phyloP scores from a whole-genome alignment of 2,329 filamentous ascomycete genomes.

The Aciculosporium take region DNA sequence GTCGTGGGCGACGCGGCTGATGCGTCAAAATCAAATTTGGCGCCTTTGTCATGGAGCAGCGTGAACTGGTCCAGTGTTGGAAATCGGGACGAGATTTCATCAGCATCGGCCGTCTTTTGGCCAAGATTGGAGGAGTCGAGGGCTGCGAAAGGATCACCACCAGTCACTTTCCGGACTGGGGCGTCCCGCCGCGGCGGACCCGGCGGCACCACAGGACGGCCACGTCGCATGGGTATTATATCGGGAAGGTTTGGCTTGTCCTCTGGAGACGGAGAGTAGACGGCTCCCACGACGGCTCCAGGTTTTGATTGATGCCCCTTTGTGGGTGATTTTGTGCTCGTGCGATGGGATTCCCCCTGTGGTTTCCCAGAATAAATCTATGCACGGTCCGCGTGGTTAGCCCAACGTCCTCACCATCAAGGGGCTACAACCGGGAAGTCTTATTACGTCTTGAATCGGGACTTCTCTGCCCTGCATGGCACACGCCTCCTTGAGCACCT shows the following conservation, averaged over 20 bases:
- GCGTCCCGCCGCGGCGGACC: slow-evolving; percentile 36
- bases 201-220: slow-evolving; percentile 40
- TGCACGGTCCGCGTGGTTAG: slow-evolving; percentile 4
- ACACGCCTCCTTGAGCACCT: slow-evolving; percentile 77
- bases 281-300: slow-evolving; percentile 57
- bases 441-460: slow-evolving; percentile 74
- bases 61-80: slow-evolving; percentile 90
- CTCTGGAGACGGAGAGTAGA: slow-evolving; percentile 62
- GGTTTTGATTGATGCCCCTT: slow-evolving; percentile 40
- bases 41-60: slow-evolving; percentile 68
- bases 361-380: slow-evolving; percentile 60
- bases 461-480: slow-evolving; percentile 76
- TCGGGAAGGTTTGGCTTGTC: slow-evolving; percentile 67
- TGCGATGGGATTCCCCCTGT: slow-evolving; percentile 44
- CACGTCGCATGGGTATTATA: slow-evolving; percentile 85
- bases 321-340: slow-evolving; percentile 18
- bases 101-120: slow-evolving; percentile 35
- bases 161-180: slow-evolving; percentile 48
- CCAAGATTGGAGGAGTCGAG: slow-evolving; percentile 54
- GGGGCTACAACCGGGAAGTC: neutral
- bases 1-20: slow-evolving; percentile 34
- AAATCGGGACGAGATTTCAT: slow-evolving; percentile 75
- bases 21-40: slow-evolving; percentile 70
- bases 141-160: slow-evolving; percentile 77
- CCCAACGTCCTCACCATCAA: neutral